A percentile compares a stretch with the other conserved stretches of the same genome.
phyloP scores from a whole-genome alignment of 345 rosid species.

The Populus davidiana region DNA sequence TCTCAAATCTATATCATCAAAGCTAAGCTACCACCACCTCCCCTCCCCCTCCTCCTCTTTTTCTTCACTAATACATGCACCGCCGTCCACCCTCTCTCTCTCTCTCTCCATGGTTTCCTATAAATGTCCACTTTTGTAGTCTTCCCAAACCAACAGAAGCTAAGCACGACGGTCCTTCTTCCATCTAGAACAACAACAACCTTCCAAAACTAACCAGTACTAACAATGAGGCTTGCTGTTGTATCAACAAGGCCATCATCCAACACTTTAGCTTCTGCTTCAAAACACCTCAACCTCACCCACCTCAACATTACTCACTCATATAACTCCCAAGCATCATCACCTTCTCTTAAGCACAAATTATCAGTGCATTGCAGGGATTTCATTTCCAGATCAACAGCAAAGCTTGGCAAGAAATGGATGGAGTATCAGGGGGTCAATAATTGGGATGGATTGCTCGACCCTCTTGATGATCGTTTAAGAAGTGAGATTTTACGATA shows the following conservation, averaged over 20 bases:
- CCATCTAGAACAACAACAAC: too few relatives aligned
- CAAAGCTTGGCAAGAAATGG: slow-evolving; percentile 23
- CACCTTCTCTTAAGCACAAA: not conserved
- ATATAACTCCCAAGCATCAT: not conserved
- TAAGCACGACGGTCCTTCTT: not conserved
- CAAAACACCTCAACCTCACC: not conserved
- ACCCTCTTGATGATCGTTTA: slow-evolving; percentile 23
- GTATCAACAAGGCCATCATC: not conserved
- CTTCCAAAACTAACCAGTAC: not conserved
- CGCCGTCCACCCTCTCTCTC: slow-evolving; percentile 16
- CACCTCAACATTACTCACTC: not conserved
- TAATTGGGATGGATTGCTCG: slow-evolving; percentile 33
- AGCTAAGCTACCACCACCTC: not conserved
- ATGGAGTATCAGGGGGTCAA: slow-evolving; percentile 27
- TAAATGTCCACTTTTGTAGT: not conserved
- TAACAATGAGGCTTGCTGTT: slow-evolving; percentile 13
- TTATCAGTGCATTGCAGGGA: not conserved
- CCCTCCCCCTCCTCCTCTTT: too few relatives aligned
- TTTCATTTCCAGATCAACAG: not conserved
- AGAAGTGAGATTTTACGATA: slow-evolving; percentile 25
- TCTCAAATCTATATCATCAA: too few relatives aligned
- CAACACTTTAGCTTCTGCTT: not conserved
- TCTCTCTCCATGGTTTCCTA: not conserved
- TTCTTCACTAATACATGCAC: not conserved
- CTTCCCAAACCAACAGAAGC: not conserved